phyloP scores from a whole-genome alignment of 2,329 filamentous ascomycete species.

The Colletotrichum tabaci region DNA sequence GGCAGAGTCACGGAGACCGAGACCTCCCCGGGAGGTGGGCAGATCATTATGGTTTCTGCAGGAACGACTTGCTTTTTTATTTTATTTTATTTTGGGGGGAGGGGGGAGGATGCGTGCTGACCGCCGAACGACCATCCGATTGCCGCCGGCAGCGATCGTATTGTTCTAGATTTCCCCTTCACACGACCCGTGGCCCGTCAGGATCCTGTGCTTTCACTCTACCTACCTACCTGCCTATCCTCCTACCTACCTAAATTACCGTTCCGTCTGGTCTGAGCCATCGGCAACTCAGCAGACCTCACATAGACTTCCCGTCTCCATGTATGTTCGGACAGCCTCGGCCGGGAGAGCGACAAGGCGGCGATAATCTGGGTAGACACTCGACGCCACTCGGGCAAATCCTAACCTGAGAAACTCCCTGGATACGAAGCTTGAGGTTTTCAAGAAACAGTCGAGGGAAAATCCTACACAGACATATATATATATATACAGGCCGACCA shows the following conservation, averaged over 20 bases:
- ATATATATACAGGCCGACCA: slow-evolving; percentile 7
- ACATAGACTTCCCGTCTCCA: slow-evolving; percentile 1
- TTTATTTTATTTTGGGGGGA: too few species aligned
- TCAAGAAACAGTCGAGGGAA: background rate
- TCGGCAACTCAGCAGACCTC: background rate
- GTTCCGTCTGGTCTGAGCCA: slow-evolving; percentile 25
- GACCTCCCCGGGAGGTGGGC: background rate
- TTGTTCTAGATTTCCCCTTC: background rate
- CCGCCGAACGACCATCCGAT: slow-evolving; percentile 10
- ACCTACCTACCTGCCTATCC: too few species aligned
- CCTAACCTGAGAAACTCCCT: background rate
- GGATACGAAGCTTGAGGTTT: slow-evolving; percentile 7
- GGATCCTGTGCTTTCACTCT: background rate
- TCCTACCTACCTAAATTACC: background rate
- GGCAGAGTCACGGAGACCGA: background rate
- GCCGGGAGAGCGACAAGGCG: slow-evolving; percentile 14
- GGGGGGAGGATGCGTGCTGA: slow-evolving; percentile 9
- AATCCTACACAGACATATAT: too few species aligned
- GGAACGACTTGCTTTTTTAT: background rate
- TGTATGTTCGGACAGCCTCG: slow-evolving; percentile 18
- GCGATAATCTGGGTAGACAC: slow-evolving; percentile 5
- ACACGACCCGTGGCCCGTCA: too few species aligned
- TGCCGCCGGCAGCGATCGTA: background rate
- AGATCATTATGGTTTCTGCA: slow-evolving; percentile 1
- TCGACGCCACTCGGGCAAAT: slow-evolving; percentile 21